A percentile compares a stretch with the other conserved stretches of the same genome.
Conservation (phyloP, 257 asterid species). For the Fraxinus excelsior region DNA sequence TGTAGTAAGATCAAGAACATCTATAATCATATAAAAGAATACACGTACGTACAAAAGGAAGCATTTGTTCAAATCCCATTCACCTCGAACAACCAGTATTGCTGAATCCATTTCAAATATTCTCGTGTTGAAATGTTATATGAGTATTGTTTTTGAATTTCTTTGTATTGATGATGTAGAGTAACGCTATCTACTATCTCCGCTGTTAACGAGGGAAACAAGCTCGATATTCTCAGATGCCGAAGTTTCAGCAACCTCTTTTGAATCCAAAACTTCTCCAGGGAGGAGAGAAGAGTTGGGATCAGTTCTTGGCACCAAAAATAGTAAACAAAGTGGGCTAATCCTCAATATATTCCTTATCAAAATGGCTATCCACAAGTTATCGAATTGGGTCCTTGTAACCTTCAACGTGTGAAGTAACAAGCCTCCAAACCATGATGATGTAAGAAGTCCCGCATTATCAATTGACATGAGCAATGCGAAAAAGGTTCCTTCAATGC, state of each 20-base stretch:
- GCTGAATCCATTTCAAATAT: neutral
- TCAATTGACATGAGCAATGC: conserved; percentile 93
- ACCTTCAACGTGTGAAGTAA: conserved; percentile 66
- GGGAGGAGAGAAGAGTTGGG: conserved; percentile 58
- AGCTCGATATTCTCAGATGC: conserved; percentile 65
- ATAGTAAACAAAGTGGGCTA: conserved; percentile 57
- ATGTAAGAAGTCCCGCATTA: conserved; percentile 73
- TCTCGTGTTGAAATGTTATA: neutral
- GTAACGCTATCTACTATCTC: conserved; percentile 41
- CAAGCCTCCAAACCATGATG: conserved; percentile 88
- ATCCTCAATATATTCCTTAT: conserved; percentile 65
- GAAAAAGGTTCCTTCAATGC: conserved; percentile 88
- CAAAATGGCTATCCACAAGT: conserved; percentile 77
- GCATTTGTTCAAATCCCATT: neutral
- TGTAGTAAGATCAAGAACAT: conserved; percentile 7
- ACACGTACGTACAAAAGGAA: conserved; percentile 1
- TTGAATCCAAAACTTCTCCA: conserved; percentile 35
- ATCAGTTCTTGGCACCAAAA: conserved; percentile 70
- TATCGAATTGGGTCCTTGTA: conserved; percentile 61
- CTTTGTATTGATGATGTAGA: neutral
- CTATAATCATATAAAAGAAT: conserved; percentile 22
- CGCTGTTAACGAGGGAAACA: conserved; percentile 58
- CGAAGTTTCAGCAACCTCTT: conserved; percentile 38
- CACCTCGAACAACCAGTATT: neutral
- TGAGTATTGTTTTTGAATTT: neutral